These are phyloP conservation scores for Leccinum cinnamomeum DNA, from an alignment of 1,284 basidiomycete genomes.

Conservation along the genomic window DNA sequence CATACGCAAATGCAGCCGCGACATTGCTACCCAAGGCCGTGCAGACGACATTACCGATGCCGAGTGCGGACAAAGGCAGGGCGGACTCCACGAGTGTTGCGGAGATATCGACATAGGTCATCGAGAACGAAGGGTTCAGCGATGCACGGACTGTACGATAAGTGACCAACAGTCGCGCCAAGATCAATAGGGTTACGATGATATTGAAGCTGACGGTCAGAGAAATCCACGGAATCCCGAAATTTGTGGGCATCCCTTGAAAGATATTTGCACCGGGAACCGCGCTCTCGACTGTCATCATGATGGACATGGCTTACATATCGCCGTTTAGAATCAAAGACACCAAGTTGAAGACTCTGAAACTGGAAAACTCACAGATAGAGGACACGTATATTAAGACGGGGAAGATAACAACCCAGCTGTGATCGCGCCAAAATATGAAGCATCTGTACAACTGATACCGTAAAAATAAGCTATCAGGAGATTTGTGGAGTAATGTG, in stretches of 20 bases:
- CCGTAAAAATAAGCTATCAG: not conserved
- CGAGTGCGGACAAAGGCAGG: conserved; percentile 4
- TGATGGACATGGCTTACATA: too few species aligned
- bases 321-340: not conserved
- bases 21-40: not conserved
- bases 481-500: not conserved
- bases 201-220: not conserved
- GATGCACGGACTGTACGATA: conserved; percentile 1
- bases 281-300: too few species aligned
- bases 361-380: too few species aligned
- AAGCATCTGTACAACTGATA: too few species aligned
- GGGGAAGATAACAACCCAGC: too few species aligned
- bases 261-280: too few species aligned
- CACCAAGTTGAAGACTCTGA: too few species aligned
- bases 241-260: too few species aligned
- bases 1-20: not conserved
- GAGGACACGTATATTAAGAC: too few species aligned
- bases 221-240: too few species aligned
- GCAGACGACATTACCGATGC: not conserved
- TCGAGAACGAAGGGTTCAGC: not conserved
- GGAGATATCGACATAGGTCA: conserved; percentile 5
- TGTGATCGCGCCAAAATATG: too few species aligned
- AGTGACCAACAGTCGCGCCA: not conserved
- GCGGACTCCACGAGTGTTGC: conserved; percentile 8
- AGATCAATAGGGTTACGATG: conserved; percentile 4